These are phyloP conservation scores for Barnettozyma wickerhamii DNA, from an alignment of 805 yeast species.

Conservation along the genomic window DNA sequence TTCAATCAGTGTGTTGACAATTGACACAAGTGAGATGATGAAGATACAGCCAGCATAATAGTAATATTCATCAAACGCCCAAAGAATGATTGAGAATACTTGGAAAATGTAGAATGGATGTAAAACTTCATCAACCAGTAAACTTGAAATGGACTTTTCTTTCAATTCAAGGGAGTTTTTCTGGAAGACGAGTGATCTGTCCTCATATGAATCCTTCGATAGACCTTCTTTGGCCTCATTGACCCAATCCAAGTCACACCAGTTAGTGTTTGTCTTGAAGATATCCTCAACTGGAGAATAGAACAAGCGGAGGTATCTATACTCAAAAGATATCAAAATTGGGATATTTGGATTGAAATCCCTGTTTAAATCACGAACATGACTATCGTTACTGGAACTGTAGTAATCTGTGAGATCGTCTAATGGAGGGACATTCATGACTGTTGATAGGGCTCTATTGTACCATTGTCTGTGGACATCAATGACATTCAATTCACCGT, in stretches of 20 bases:
- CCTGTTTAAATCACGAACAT: constrained; percentile 16
- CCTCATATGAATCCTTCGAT: constrained; percentile 61
- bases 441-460: constrained; percentile 66
- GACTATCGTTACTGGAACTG: constrained; percentile 13
- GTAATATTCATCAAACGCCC: constrained; percentile 90
- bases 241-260: constrained; percentile 84
- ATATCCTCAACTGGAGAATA: constrained; percentile 87
- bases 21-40: constrained; percentile 76
- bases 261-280: constrained; percentile 75
- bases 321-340: constrained; percentile 63
- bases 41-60: constrained; percentile 94
- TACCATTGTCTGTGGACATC: constrained; percentile 56
- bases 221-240: constrained; percentile 61
- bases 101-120: constrained; percentile 97
- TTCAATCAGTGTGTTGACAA: constrained; percentile 78
- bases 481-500: constrained; percentile 72
- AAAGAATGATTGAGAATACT: constrained; percentile 81
- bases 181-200: constrained; percentile 72
- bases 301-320: constrained; percentile 77
- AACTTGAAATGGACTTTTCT: constrained; percentile 60
- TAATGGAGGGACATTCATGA: constrained; percentile 38
- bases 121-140: constrained; percentile 79
- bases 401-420: constrained; percentile 24
- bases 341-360: constrained; percentile 48
- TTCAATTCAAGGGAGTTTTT: constrained; percentile 68